phyloP scores from a whole-genome alignment of 177 flowering plant genomes.

The Vitis hybrid region DNA sequence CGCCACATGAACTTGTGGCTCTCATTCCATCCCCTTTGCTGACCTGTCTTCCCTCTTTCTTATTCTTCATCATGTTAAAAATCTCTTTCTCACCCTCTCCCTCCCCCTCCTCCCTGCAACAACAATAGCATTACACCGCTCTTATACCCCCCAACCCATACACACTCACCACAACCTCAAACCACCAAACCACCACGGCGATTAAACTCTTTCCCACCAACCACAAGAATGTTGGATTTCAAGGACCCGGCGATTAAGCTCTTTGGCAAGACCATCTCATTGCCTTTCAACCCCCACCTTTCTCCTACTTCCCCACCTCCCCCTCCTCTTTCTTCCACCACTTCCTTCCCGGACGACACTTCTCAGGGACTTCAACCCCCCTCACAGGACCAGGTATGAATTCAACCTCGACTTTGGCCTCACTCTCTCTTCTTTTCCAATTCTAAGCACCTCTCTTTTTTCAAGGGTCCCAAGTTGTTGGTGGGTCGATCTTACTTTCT shows the following conservation, averaged over 20 bases:
- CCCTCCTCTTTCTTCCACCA: background rate
- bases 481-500: slow-evolving; percentile 13
- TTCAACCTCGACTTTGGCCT: too few relatives aligned
- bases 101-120: background rate
- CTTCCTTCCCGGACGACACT: background rate
- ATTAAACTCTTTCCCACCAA: too few relatives aligned
- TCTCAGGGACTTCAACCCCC: too few relatives aligned
- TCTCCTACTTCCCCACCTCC: background rate
- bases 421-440: background rate
- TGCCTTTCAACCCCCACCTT: slow-evolving; percentile 7
- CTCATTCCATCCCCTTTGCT: slow-evolving; percentile 10
- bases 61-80: background rate
- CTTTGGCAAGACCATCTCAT: slow-evolving; percentile 46
- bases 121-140: too few relatives aligned
- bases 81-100: background rate
- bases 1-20: slow-evolving; percentile 34
- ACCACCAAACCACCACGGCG: too few relatives aligned
- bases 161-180: too few relatives aligned
- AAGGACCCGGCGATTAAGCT: slow-evolving; percentile 47
- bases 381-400: too few relatives aligned
- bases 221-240: slow-evolving; percentile 25
- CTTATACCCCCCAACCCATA: too few relatives aligned
- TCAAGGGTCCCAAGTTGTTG: background rate
- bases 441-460: slow-evolving; percentile 12
- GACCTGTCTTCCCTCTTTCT: slow-evolving; percentile 19